Conservation (phyloP, 345 rosid genomes). For the Gossypium bickii region DNA sequence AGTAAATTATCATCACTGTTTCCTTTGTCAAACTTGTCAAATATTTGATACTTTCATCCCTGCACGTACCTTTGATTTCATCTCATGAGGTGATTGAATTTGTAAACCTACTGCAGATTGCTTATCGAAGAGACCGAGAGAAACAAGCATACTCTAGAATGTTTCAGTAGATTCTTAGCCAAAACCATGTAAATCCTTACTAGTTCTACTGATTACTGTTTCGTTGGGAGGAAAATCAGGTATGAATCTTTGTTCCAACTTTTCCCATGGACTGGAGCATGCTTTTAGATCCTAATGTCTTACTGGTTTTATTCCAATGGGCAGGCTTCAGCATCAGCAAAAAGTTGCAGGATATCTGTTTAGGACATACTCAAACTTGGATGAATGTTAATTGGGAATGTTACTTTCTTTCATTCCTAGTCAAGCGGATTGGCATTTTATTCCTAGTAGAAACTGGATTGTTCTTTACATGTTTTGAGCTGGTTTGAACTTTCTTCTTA, state of each 20-base stretch:
- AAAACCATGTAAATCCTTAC: not conserved
- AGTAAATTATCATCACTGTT: conserved; percentile 9
- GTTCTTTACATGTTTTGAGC: not conserved
- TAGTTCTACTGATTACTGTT: not conserved
- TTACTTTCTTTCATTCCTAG: not conserved
- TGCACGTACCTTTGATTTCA: not conserved
- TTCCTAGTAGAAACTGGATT: not conserved
- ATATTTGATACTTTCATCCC: not conserved
- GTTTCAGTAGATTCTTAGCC: conserved; percentile 30
- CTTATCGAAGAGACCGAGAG: conserved; percentile 31
- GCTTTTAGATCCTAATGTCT: not conserved
- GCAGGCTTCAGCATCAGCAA: not conserved
- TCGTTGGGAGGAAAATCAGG: conserved; percentile 18
- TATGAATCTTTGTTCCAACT: not conserved
- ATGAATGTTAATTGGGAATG: not conserved
- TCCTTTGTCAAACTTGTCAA: not conserved
- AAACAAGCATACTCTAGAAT: conserved; percentile 32
- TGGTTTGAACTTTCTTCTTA: conserved; percentile 25
- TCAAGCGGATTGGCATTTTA: not conserved
- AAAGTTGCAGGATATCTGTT: not conserved
- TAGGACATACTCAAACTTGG: not conserved
- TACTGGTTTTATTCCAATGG: not conserved
- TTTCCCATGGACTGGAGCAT: not conserved
- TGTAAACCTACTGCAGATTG: conserved; percentile 24
- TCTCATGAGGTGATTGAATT: not conserved